These are phyloP conservation scores for Rhizomucor miehei DNA, from an alignment of 371 early-diverging fungal genomes.

Conservation along the genomic window DNA sequence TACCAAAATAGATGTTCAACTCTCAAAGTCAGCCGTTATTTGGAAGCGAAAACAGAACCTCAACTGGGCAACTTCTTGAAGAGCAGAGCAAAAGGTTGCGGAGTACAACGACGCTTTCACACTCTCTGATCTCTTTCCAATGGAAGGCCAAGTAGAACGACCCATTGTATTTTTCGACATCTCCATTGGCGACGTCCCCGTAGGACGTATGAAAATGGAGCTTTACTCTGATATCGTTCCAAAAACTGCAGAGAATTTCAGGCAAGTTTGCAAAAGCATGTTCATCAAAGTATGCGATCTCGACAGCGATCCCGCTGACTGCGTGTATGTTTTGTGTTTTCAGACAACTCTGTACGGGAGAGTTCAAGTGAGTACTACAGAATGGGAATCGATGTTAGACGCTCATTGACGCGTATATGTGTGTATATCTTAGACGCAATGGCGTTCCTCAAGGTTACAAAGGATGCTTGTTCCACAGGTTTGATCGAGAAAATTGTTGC, in stretches of 20 bases:
- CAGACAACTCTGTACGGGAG: slow-evolving; percentile 91
- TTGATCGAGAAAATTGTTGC: slow-evolving; percentile 12
- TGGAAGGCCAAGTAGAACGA: slow-evolving; percentile 33
- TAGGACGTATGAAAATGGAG: slow-evolving; percentile 96
- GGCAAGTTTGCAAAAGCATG: too few relatives aligned
- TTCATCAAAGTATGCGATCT: background rate
- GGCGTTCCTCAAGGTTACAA: slow-evolving; percentile 88
- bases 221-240: slow-evolving; percentile 93
- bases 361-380: slow-evolving; percentile 61
- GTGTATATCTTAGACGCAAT: slow-evolving; percentile 55
- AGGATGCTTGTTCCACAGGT: slow-evolving; percentile 88
- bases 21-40: too few relatives aligned
- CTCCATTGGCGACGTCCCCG: slow-evolving; percentile 71
- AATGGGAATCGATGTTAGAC: background rate
- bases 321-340: background rate
- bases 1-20: too few relatives aligned
- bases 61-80: too few relatives aligned
- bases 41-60: too few relatives aligned
- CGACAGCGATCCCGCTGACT: too few relatives aligned
- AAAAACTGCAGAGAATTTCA: slow-evolving; percentile 98
- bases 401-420: slow-evolving; percentile 6
- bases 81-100: too few relatives aligned
- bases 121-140: background rate
- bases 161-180: slow-evolving; percentile 77
- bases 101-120: too few relatives aligned